These are phyloP conservation scores for Plasmodium vivax DNA, from an alignment of 169 alveolate genomes.

Conservation along the genomic window DNA sequence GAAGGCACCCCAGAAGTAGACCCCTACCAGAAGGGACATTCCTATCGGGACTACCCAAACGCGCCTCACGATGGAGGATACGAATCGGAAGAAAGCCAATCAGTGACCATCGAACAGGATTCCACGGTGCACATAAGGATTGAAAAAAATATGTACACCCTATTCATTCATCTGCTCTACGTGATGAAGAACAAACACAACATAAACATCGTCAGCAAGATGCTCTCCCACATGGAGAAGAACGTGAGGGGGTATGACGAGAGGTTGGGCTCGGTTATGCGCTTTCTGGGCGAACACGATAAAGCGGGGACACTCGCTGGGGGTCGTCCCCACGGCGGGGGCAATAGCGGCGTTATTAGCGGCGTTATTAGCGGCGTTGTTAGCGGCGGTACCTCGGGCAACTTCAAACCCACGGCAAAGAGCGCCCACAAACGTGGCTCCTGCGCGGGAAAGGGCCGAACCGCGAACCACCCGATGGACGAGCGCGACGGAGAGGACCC, in stretches of 20 bases:
- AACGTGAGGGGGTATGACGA: constrained; percentile 43
- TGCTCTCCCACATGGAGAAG: constrained; percentile 61
- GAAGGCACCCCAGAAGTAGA: background rate
- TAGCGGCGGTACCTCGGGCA: background rate
- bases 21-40: background rate
- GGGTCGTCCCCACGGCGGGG: background rate
- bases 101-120: background rate
- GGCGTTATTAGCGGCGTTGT: no score
- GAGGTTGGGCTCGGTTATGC: background rate
- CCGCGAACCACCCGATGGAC: background rate
- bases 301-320: background rate
- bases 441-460: background rate
- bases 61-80: background rate
- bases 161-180: constrained; percentile 46
- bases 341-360: background rate
- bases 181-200: constrained; percentile 61
- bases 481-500: background rate
- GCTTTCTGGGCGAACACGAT: background rate
- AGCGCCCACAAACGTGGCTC: background rate
- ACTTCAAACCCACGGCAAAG: background rate
- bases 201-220: constrained; percentile 50
- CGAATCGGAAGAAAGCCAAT: constrained; percentile 1
- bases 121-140: constrained; percentile 13
- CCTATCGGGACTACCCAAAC: background rate
- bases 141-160: constrained; percentile 8